Conservation (phyloP, 129 eudicot genomes). For the Gnaphalium uliginosum region DNA sequence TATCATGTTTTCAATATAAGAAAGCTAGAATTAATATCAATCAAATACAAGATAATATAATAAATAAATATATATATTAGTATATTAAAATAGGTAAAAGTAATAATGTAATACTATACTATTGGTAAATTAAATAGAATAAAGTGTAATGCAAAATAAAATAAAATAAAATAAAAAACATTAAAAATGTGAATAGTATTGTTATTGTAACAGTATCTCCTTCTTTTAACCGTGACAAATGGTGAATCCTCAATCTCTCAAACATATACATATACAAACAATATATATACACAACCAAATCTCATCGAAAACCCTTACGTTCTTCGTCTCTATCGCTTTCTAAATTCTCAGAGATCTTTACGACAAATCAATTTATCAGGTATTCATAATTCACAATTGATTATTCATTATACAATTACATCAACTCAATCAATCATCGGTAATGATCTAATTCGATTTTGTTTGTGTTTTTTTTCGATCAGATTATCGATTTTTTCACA, state of each 20-base stretch:
- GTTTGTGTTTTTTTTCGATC: conserved; percentile 20
- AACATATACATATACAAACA: conserved; percentile 27
- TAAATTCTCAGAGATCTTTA: conserved; percentile 39
- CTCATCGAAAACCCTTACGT: conserved; percentile 50
- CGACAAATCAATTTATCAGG: conserved; percentile 20
- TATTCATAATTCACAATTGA: conserved; percentile 23
- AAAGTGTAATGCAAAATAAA: not conserved
- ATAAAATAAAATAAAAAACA: conserved; percentile 3
- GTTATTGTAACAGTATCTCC: conserved; percentile 38
- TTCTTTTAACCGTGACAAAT: conserved; percentile 40
- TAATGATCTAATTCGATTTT: conserved; percentile 23
- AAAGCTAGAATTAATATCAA: not conserved
- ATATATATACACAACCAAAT: conserved; percentile 39
- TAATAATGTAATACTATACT: no score
- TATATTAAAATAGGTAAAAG: no score
- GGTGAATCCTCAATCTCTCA: conserved; percentile 35
- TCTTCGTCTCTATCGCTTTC: conserved; percentile 46
- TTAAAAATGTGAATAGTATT: conserved; percentile 19
- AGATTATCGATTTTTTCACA: conserved; percentile 12
- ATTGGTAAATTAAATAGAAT: no score
- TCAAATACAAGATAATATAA: no score
- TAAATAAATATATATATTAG: not conserved
- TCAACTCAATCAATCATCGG: conserved; percentile 26
- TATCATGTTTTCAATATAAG: not conserved
- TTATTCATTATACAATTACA: conserved; percentile 5